Evolutionary conservation across 768 basidiomycete species (phyloP).

Genomic region (Rhodotorula diobovata): DNA sequence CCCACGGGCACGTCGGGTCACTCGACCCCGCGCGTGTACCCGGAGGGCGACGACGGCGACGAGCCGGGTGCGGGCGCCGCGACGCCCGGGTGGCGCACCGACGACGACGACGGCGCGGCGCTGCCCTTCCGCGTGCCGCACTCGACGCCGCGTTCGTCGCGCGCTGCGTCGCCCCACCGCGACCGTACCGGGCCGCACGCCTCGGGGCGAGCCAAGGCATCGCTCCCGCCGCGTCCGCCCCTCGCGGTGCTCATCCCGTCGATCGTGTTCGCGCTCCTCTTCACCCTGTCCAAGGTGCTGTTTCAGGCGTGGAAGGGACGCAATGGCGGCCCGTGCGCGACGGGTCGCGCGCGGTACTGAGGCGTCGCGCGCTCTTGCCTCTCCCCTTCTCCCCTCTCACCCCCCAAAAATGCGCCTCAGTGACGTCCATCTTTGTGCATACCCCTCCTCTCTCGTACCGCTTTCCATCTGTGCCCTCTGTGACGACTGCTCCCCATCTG

Average conservation of each 20-base stretch:
- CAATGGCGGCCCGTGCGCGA: neutral
- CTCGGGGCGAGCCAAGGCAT: no score
- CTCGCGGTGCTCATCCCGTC: conserved; percentile 27
- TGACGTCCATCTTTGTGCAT: neutral
- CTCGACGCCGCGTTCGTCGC: conserved; percentile 2
- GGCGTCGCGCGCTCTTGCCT: neutral
- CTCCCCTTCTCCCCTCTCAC: neutral
- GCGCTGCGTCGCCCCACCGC: conserved; percentile 14
- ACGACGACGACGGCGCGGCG: conserved; percentile 19
- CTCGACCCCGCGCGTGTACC: neutral
- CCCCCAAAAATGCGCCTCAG: neutral
- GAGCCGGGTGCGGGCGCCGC: neutral
- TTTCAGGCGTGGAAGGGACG: neutral
- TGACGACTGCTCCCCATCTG: neutral
- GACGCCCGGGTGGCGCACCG: conserved; percentile 21
- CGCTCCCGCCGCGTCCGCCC: conserved; percentile 33
- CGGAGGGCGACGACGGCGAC: no score
- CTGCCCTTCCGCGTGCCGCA: conserved; percentile 17
- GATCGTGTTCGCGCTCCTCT: conserved; percentile 26
- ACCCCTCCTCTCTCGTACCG: no score
- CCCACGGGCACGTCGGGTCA: neutral
- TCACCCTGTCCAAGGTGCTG: conserved; percentile 17
- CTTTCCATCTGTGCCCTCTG: neutral
- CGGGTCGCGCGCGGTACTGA: neutral
- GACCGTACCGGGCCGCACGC: neutral